Conservation (phyloP, 1,139 yeast genomes). For the Pichia sp. region DNA sequence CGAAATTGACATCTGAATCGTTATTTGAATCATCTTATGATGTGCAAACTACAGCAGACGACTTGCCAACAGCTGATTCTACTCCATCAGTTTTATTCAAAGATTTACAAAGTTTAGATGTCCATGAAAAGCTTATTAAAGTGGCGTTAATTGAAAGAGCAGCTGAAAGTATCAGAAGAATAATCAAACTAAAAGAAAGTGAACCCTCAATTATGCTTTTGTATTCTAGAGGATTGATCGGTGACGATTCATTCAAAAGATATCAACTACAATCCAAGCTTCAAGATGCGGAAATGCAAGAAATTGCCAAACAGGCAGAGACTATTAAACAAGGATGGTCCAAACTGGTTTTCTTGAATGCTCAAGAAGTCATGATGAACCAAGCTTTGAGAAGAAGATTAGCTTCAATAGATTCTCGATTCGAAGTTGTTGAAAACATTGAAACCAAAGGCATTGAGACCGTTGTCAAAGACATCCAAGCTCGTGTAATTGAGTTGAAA, state of each 20-base stretch:
- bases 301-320: constrained; percentile 73
- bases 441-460: constrained; percentile 35
- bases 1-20: constrained; percentile 37
- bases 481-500: constrained; percentile 1
- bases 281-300: constrained; percentile 73
- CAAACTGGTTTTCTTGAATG: constrained; percentile 63
- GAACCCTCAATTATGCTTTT: constrained; percentile 60
- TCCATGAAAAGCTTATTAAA: constrained; percentile 69
- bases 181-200: constrained; percentile 63
- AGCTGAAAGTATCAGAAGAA: constrained; percentile 60
- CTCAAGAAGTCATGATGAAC: constrained; percentile 86
- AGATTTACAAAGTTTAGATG: constrained; percentile 7
- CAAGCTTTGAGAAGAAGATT: constrained; percentile 84
- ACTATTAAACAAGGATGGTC: constrained; percentile 72
- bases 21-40: background rate
- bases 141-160: constrained; percentile 79
- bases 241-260: constrained; percentile 80
- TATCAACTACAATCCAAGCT: constrained; percentile 70
- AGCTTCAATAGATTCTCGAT: constrained; percentile 51
- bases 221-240: constrained; percentile 84
- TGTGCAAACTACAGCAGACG: too few relatives aligned
- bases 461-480: constrained; percentile 10
- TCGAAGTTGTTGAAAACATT: constrained; percentile 36
- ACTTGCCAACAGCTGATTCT: constrained; percentile 11
- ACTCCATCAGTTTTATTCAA: constrained; percentile 11